Conservation (phyloP, 2,329 filamentous ascomycete species). For the Alternaria tenuissima region DNA sequence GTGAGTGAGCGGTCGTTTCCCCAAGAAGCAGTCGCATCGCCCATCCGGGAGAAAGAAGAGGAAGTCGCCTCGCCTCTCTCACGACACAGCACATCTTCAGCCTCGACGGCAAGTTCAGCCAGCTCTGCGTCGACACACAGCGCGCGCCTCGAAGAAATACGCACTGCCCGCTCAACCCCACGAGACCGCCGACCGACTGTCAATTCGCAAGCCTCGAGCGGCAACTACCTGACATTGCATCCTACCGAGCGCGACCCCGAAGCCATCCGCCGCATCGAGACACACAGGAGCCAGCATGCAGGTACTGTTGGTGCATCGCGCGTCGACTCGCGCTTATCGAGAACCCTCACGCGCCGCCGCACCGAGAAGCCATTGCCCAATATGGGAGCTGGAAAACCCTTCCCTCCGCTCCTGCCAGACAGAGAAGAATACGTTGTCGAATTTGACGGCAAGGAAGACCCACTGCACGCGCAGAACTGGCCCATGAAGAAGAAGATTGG, state of each 20-base stretch:
- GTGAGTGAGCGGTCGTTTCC: constrained; percentile 13
- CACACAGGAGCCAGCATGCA: constrained; percentile 74
- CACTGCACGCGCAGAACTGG: constrained; percentile 90
- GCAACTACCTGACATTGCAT: constrained; percentile 37
- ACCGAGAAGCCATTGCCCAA: constrained; percentile 66
- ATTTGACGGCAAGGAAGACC: constrained; percentile 84
- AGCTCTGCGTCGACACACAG: constrained; percentile 24
- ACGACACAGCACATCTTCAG: constrained; percentile 33
- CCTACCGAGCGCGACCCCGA: constrained; percentile 71
- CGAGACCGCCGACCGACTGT: constrained; percentile 29
- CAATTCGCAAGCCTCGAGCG: constrained; percentile 28
- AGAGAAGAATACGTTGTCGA: constrained; percentile 81
- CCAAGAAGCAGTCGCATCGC: constrained; percentile 18
- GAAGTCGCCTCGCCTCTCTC: constrained; percentile 35
- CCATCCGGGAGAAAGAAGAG: constrained; percentile 19
- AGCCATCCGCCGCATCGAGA: constrained; percentile 75
- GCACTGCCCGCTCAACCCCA: constrained; percentile 33
- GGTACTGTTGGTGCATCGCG: constrained; percentile 68
- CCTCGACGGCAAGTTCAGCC: constrained; percentile 29
- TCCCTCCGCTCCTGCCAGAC: constrained; percentile 73
- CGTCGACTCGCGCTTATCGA: constrained; percentile 51
- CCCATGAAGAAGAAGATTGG: constrained; percentile 76
- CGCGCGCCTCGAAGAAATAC: constrained; percentile 40
- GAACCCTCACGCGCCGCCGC: constrained; percentile 52
- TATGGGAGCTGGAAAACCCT: constrained; percentile 77